Evolutionary conservation across 192 early-diverging fungal genomes (phyloP).

Genomic region (Lobosporangium transversale): DNA sequence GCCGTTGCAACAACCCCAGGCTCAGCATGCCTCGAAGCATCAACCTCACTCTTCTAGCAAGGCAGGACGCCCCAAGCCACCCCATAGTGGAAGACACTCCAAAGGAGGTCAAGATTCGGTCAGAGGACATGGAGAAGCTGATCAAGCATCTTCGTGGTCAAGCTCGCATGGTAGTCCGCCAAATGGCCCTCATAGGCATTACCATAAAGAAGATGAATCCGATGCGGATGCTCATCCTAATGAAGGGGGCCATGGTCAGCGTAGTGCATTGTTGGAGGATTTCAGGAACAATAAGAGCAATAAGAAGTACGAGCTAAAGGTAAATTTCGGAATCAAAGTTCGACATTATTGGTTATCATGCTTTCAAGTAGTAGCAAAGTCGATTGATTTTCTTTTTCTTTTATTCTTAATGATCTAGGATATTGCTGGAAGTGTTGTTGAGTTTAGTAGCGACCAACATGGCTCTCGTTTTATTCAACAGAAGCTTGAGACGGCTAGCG

Average conservation of each 20-base stretch:
- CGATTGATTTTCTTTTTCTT: no score
- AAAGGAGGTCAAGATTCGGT: slow-evolving; percentile 22
- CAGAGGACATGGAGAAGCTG: slow-evolving; percentile 14
- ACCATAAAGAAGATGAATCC: slow-evolving; percentile 26
- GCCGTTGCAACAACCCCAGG: slow-evolving; percentile 58
- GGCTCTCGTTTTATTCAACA: slow-evolving; percentile 99
- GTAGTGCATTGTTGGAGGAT: slow-evolving; percentile 92
- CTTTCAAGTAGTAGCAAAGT: no score
- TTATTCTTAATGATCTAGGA: no score
- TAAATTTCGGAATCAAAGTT: slow-evolving; percentile 20
- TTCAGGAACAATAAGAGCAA: slow-evolving; percentile 96
- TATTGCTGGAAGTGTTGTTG: slow-evolving; percentile 92
- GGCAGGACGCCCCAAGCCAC: slow-evolving; percentile 42
- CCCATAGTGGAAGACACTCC: slow-evolving; percentile 23
- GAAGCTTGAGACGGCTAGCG: slow-evolving; percentile 91
- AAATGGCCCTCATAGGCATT: slow-evolving; percentile 18
- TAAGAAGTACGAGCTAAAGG: slow-evolving; percentile 94
- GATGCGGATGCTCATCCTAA: slow-evolving; percentile 16
- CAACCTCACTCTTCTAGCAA: slow-evolving; percentile 27
- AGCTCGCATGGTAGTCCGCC: slow-evolving; percentile 38
- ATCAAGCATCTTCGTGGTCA: slow-evolving; percentile 32
- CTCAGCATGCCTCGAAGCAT: slow-evolving; percentile 40
- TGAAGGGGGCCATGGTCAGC: slow-evolving; percentile 70
- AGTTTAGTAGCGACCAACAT: slow-evolving; percentile 99
- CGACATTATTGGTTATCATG: no score